Base-by-base conservation (phyloP, 495 filamentous ascomycete genomes). In the Chaetomium cochliodes region DNA sequence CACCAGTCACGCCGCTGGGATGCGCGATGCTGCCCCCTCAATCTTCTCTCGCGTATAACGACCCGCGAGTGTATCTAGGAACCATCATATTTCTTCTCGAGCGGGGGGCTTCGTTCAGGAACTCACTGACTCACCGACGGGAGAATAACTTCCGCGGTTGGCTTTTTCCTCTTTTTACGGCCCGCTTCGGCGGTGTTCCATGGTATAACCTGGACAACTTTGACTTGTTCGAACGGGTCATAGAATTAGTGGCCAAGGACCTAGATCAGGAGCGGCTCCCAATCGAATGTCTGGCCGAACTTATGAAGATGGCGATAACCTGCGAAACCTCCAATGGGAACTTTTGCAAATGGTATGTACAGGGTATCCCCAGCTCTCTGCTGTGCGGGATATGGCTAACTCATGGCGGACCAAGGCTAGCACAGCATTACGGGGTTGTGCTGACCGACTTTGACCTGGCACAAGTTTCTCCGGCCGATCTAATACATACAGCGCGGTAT, bases 291-390 rank as follows among this genome's bases (percentile, higher is more conserved):
- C 13, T 16, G 15, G 22, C 25, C 0, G 39, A 58, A 3, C 7
- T 58, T 16, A 7, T 58, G 5, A 20, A n/a, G 15, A 12, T 28
- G 12, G 23, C 23, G 5, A 5, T 58, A 2, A 20, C 0, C 2
- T 0, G 2, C 16, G 7, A 13, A 9, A 23, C 9, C 5, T 9
- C 23, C 0, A 23, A n/a, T 12, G 39, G 16, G 18, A 16, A n/a
- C 22, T 58, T 58, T n/a, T 46, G 22, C 56, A 20, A 13, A n/a
- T 47, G 56, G 56, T 58, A 58, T 0, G 56, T 46, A 25, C 28
- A 6, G 54, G 42, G 5, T 3, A 3, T 5, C 18, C 7, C 16
- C 0, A 46, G 13, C 39, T 41, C 42, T n/a, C n/a, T 25, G 23
- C 5, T 20, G 18, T n/a, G 6, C 6, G 13, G 22, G 11, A 22